Conservation (phyloP, 352 stramenopile species). For the Globisporangium abappressorium region DNA sequence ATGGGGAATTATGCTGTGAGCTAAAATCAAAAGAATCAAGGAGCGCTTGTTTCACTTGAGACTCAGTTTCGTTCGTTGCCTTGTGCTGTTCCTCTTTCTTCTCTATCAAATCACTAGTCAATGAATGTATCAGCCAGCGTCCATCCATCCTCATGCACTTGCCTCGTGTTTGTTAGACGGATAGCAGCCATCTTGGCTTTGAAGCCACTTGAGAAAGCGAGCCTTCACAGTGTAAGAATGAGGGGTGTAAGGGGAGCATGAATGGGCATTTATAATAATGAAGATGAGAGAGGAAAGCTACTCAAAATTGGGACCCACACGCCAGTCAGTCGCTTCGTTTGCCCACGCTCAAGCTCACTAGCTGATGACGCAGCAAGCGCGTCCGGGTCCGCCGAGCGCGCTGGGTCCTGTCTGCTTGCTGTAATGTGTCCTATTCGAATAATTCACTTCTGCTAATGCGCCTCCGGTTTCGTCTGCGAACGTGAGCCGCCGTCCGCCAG, state of each 20-base stretch:
- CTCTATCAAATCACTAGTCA: too few relatives aligned
- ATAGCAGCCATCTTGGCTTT: background rate
- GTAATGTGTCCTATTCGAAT: constrained; percentile 76
- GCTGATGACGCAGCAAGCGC: constrained; percentile 49
- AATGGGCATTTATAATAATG: background rate
- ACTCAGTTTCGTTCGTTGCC: background rate
- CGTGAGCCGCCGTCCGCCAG: constrained; percentile 30
- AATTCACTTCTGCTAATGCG: constrained; percentile 55
- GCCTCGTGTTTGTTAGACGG: too few relatives aligned
- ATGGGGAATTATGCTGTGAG: constrained; percentile 25
- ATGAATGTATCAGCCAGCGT: too few relatives aligned
- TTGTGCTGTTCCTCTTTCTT: too few relatives aligned
- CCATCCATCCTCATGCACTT: too few relatives aligned
- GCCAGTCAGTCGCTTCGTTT: background rate
- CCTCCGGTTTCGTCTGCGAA: constrained; percentile 72
- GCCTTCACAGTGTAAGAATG: background rate
- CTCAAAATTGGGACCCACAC: constrained; percentile 6
- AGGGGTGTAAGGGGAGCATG: background rate
- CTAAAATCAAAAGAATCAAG: constrained; percentile 21
- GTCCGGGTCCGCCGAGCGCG: constrained; percentile 23
- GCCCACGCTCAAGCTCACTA: constrained; percentile 9
- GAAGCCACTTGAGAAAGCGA: background rate
- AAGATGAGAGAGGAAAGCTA: background rate
- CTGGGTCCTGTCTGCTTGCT: constrained; percentile 60
- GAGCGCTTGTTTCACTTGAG: constrained; percentile 11